Base-by-base conservation (phyloP, 1,139 yeast genomes). In the Arxiozyma telluris region DNA sequence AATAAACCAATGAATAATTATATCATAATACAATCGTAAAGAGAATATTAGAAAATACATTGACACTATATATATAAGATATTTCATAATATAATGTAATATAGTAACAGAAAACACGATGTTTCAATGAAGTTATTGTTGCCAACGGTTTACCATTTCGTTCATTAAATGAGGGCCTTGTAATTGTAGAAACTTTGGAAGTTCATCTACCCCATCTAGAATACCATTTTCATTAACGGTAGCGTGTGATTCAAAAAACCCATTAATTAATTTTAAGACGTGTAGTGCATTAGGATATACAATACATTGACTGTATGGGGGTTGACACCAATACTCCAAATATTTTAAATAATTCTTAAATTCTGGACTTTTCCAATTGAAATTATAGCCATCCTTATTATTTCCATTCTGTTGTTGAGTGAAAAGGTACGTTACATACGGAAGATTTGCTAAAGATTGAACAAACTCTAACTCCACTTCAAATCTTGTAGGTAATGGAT, bases 61-160 rank as follows among this genome's bases (percentile, higher is more conserved):
- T 34, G 1, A 34, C n/a, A 12, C 5, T 34, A 34, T 34, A 34
- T 15, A 34, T 34, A 34, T 34, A 15, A 34, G 17, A 1, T 34
- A 34, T 34, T 34, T n/a, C 39, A 34, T 12, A 34, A 34, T 34
- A 34, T 34, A 34, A 15, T 27, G 30, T 27, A 8, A 8, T 27
- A 27, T 27, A 27, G 30, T 5, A 2, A 27, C 11, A 2, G 30
- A 27, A 8, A 27, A 27, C 6, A 34, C n/a, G 3, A 15, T 6
- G 17, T 30, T 20, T 41, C 87, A 25, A 18, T n/a, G 30, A 18
- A 30, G 9, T 82, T 50, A 63, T 47, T 55, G 58, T 43, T 77
- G 82, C 90, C 91, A 85, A 58, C 85, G 73, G 53, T 78, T 77
- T 18, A 83, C 89, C 93, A 85, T 85, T 64, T 84, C 91, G 61